Evolutionary conservation across 75 land plant species (phyloP).

Genomic region (Pinus tabuliformis): DNA sequence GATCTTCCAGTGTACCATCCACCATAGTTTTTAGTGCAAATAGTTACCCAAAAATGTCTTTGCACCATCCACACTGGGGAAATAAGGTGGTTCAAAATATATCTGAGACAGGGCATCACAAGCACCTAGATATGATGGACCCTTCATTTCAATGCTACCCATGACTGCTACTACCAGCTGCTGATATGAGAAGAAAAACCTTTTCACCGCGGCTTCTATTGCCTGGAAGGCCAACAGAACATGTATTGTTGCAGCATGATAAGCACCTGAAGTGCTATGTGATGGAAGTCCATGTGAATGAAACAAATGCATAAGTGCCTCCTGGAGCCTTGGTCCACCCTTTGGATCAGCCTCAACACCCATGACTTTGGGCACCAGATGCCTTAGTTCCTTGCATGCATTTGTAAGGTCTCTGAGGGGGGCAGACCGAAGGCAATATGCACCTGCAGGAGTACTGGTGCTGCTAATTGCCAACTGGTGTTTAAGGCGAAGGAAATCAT

Average conservation of each 20-base stretch:
- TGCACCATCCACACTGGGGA: conserved; percentile 75
- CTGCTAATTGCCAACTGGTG: conserved; percentile 52
- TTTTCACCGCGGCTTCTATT: conserved; percentile 58
- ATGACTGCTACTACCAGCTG: conserved; percentile 54
- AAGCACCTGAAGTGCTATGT: conserved; percentile 8
- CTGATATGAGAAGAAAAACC: conserved; percentile 66
- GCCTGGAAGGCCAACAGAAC: conserved; percentile 71
- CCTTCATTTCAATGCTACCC: conserved; percentile 73
- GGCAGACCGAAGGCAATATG: conserved; percentile 65
- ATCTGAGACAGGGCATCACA: conserved; percentile 48
- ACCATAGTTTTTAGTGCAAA: conserved; percentile 27
- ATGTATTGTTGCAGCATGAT: conserved; percentile 34
- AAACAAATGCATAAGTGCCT: conserved; percentile 74
- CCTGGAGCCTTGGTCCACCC: conserved; percentile 84
- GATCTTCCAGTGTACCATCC: too few species aligned
- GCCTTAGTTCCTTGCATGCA: conserved; percentile 56
- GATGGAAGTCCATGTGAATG: conserved; percentile 9
- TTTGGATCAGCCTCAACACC: conserved; percentile 81
- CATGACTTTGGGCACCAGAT: conserved; percentile 59
- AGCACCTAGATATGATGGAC: conserved; percentile 17
- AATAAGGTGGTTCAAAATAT: conserved; percentile 73
- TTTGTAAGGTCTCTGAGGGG: conserved; percentile 38
- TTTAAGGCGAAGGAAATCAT: conserved; percentile 67
- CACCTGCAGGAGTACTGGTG: conserved; percentile 23
- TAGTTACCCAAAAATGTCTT: conserved; percentile 69